These are phyloP conservation scores for Backusella tuberculispora DNA, from an alignment of 192 early-diverging fungal genomes.

Conservation along the genomic window DNA sequence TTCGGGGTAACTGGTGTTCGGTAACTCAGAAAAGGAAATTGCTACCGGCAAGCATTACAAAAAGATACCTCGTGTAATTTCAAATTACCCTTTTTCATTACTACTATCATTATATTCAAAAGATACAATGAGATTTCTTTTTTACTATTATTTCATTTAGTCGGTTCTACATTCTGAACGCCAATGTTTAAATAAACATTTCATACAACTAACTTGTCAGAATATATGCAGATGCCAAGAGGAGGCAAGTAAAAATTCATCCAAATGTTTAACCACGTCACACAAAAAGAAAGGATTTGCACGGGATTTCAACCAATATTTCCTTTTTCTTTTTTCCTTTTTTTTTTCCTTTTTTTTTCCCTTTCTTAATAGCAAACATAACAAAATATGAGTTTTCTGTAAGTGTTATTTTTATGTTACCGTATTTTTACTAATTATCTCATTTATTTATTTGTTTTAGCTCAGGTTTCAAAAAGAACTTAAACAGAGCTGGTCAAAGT, in stretches of 20 bases:
- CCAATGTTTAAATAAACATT: no score
- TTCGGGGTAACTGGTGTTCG: no score
- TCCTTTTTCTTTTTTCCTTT: not conserved
- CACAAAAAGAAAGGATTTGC: not conserved
- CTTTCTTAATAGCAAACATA: not conserved
- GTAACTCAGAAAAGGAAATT: no score
- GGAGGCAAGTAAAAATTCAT: not conserved
- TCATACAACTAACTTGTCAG: no score
- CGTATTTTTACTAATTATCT: not conserved
- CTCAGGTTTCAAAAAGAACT: constrained; percentile 83
- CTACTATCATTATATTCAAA: no score
- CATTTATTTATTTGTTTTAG: constrained; percentile 39
- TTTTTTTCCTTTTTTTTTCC: not conserved
- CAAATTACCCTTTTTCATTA: no score
- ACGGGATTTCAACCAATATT: constrained; percentile 16
- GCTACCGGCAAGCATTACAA: no score
- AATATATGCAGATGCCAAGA: not conserved
- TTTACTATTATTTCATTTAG: no score
- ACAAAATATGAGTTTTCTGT: constrained; percentile 9
- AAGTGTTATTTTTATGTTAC: not conserved
- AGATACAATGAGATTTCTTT: no score
- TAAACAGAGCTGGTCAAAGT: constrained; percentile 73
- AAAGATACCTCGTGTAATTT: no score
- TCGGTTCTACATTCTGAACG: no score
- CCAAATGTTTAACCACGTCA: not conserved